Conservation (phyloP, 495 filamentous ascomycete species). For the Poronia punctata region DNA sequence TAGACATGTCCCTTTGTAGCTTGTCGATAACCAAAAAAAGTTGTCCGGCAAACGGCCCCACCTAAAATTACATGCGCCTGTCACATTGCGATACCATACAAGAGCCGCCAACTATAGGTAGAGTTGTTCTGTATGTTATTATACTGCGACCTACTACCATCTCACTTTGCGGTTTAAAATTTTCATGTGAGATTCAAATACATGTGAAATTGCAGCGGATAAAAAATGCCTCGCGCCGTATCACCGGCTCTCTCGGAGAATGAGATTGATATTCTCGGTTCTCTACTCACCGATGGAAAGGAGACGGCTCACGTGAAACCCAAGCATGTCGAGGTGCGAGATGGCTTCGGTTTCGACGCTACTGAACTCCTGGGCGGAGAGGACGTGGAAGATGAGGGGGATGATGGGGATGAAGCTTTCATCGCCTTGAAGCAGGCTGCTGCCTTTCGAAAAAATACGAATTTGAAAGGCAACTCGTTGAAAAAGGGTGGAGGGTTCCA, state of each 20-base stretch:
- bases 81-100: neutral
- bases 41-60: slow-evolving; percentile 1
- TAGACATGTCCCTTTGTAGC: no score
- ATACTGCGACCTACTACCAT: no score
- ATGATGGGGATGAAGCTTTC: slow-evolving; percentile 74
- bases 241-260: slow-evolving; percentile 84
- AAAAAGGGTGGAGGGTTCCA: slow-evolving; percentile 97
- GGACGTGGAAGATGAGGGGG: slow-evolving; percentile 49
- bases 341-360: slow-evolving; percentile 33
- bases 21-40: slow-evolving; percentile 12
- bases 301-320: slow-evolving; percentile 21
- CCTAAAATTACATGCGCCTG: neutral
- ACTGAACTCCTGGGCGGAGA: slow-evolving; percentile 38
- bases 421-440: slow-evolving; percentile 80
- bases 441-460: slow-evolving; percentile 74
- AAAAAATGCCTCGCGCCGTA: slow-evolving; percentile 49
- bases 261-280: slow-evolving; percentile 81
- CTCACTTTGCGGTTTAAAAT: no score
- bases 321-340: slow-evolving; percentile 28
- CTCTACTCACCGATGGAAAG: slow-evolving; percentile 59
- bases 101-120: no score
- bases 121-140: no score
- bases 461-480: slow-evolving; percentile 73
- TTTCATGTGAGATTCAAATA: neutral
- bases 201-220: neutral